Base-by-base conservation (phyloP, 257 asterid genomes). In the Fraxinus americana region DNA sequence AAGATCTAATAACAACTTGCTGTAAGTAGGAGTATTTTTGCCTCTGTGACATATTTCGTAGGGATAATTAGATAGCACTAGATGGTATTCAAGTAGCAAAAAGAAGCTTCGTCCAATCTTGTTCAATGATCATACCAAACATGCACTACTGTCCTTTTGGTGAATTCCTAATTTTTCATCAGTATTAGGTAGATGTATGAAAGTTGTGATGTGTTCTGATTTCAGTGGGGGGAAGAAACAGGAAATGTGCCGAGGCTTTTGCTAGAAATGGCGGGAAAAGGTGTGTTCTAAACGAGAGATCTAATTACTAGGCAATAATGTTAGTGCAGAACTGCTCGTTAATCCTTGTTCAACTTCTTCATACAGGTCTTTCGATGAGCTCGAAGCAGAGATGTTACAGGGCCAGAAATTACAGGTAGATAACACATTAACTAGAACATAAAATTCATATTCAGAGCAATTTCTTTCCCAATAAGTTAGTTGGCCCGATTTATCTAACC, bases 191-290 rank as follows among this genome's bases (percentile, higher is more conserved):
- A 66, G 41, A 27, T 41, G 73, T 7, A 35, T 29, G 2, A 32
- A 43, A 4, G 14, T 43, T 43, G 52, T 43, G 52, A 43, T 38
- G 71, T 74, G 23, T 67, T 76, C 80, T 50, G 68, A 73, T 72
- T 72, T 82, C 88, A 94, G 98, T 94, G 79, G 98, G 98, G 19
- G 98, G 98, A 77, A 83, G 98, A 85, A 94, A 94, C 80, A 85
- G 97, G 92, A 94, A 85, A 87, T 94, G 98, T 71, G 97, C 98
- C 0, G 96, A 94, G 79, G 98, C 98, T 35, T 94, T 94, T 78
- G 97, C 97, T 71, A 92, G 89, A 84, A 86, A 87, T 43, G 94
- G 92, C 7, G 98, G 98, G 59, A 92, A 91, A 83, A 92, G 96
- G 91, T 87, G 38, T 1, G 29, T 30, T 13, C 50, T 13, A 23